Evolutionary conservation across 108 stramenopile genomes (phyloP).

Genomic region (Mayamaea pseudoterrestris): DNA sequence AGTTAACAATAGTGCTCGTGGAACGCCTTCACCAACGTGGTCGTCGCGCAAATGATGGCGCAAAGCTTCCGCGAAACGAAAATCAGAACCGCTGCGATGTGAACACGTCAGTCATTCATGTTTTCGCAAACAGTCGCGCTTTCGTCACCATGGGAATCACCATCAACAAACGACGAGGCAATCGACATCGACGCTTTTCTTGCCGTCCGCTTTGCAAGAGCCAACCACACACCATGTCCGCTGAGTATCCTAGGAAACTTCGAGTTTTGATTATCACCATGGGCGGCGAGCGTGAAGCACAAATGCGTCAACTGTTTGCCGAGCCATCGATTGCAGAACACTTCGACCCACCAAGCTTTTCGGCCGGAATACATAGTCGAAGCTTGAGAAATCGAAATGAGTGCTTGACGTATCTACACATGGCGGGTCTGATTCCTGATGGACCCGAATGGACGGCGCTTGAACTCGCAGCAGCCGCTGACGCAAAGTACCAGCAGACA

Average conservation of each 20-base stretch:
- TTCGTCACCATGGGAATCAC: too few relatives aligned
- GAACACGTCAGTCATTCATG: too few relatives aligned
- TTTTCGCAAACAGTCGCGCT: too few relatives aligned
- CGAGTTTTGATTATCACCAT: slow-evolving; percentile 65
- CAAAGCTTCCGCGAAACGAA: too few relatives aligned
- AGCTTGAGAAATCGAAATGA: slow-evolving; percentile 41
- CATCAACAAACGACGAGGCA: too few relatives aligned
- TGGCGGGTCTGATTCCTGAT: slow-evolving; percentile 57
- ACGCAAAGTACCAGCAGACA: slow-evolving; percentile 9
- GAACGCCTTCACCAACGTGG: too few relatives aligned
- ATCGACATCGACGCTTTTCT: too few relatives aligned
- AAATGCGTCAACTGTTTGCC: slow-evolving; percentile 50
- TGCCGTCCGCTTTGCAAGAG: too few relatives aligned
- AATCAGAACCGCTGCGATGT: too few relatives aligned
- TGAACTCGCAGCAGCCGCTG: slow-evolving; percentile 7
- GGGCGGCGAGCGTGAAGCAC: slow-evolving; percentile 32
- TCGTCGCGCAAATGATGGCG: too few relatives aligned
- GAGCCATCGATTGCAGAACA: slow-evolving; percentile 32
- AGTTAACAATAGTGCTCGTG: too few relatives aligned
- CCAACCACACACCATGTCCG: too few relatives aligned
- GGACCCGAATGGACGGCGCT: slow-evolving; percentile 42
- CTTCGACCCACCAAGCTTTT: slow-evolving; percentile 60
- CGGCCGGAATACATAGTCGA: slow-evolving; percentile 58
- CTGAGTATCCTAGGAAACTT: slow-evolving; percentile 26
- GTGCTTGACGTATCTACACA: slow-evolving; percentile 34